Evolutionary conservation across 164 flowering plant genomes (phyloP).

Genomic region (Echeveria elegans): DNA sequence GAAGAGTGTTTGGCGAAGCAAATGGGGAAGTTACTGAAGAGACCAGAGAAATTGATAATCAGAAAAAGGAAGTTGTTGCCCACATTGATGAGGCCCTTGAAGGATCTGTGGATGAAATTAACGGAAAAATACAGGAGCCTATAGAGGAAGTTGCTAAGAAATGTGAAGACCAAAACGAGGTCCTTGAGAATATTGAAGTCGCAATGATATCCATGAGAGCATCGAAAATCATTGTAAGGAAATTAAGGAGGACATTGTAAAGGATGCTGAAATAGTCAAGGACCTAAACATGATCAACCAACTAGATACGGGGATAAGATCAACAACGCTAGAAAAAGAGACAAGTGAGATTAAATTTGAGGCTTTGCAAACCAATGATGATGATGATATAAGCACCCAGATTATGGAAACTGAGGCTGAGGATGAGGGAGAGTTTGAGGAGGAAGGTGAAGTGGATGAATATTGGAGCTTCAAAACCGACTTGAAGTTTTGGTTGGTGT

Average conservation of each 20-base stretch:
- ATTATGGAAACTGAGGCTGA: slow-evolving; percentile 15
- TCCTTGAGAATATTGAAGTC: neutral
- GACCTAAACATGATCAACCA: neutral
- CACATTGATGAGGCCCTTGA: neutral
- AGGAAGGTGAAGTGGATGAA: slow-evolving; percentile 20
- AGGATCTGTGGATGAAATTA: too few relatives aligned
- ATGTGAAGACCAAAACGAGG: neutral
- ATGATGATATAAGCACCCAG: neutral
- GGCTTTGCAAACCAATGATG: neutral
- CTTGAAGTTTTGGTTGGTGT: slow-evolving; percentile 25
- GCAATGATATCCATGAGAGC: neutral
- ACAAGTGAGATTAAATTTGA: neutral
- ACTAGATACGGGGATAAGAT: neutral
- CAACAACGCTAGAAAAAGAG: neutral
- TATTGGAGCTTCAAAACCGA: slow-evolving; percentile 21
- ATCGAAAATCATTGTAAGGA: neutral
- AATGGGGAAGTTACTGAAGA: neutral
- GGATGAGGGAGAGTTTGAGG: slow-evolving; percentile 8
- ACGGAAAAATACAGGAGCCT: neutral
- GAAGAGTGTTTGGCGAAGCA: neutral
- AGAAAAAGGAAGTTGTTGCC: neutral
- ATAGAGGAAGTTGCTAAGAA: slow-evolving; percentile 7
- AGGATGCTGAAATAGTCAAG: neutral
- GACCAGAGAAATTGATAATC: neutral
- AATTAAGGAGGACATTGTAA: too few relatives aligned